Evolutionary conservation across 495 filamentous ascomycete species (phyloP).

Genomic region (Xylaria intraflava): DNA sequence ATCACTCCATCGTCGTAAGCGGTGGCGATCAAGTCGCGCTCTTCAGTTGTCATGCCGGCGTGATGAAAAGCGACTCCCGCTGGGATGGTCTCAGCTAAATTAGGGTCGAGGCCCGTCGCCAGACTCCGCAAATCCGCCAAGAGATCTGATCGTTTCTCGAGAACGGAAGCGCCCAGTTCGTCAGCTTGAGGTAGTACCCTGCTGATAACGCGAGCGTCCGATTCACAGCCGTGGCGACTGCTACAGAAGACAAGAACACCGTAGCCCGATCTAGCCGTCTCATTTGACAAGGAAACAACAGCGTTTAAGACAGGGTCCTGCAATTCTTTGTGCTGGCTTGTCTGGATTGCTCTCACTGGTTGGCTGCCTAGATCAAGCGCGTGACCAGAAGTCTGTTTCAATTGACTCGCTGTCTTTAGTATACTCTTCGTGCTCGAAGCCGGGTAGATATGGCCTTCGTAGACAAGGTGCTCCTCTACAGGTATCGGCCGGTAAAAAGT

Average conservation of each 20-base stretch:
- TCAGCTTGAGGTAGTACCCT: slow-evolving; percentile 49
- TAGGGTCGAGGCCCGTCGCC: slow-evolving; percentile 59
- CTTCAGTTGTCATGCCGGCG: slow-evolving; percentile 73
- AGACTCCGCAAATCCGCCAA: slow-evolving; percentile 63
- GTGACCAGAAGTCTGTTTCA: slow-evolving; percentile 34
- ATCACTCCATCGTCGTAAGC: slow-evolving; percentile 66
- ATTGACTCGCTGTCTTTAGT: slow-evolving; percentile 54
- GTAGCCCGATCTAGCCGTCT: slow-evolving; percentile 59
- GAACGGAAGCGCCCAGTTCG: slow-evolving; percentile 39
- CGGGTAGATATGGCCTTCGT: slow-evolving; percentile 63
- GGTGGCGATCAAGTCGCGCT: slow-evolving; percentile 65
- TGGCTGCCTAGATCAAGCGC: slow-evolving; percentile 28
- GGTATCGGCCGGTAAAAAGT: slow-evolving; percentile 70
- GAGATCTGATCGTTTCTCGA: slow-evolving; percentile 58
- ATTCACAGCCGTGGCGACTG: slow-evolving; percentile 58
- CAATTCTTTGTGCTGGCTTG: slow-evolving; percentile 55
- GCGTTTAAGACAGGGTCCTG: slow-evolving; percentile 59
- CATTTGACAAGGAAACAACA: slow-evolving; percentile 60
- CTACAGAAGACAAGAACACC: slow-evolving; percentile 73
- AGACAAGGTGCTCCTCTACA: slow-evolving; percentile 71
- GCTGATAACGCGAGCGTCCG: slow-evolving; percentile 57
- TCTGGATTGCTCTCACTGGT: slow-evolving; percentile 45
- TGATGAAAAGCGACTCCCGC: slow-evolving; percentile 75
- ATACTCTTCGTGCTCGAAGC: slow-evolving; percentile 55
- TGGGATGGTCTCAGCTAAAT: slow-evolving; percentile 56